These are phyloP conservation scores for Phytophthora constricta DNA, from an alignment of 352 stramenopile species.

Conservation along the genomic window DNA sequence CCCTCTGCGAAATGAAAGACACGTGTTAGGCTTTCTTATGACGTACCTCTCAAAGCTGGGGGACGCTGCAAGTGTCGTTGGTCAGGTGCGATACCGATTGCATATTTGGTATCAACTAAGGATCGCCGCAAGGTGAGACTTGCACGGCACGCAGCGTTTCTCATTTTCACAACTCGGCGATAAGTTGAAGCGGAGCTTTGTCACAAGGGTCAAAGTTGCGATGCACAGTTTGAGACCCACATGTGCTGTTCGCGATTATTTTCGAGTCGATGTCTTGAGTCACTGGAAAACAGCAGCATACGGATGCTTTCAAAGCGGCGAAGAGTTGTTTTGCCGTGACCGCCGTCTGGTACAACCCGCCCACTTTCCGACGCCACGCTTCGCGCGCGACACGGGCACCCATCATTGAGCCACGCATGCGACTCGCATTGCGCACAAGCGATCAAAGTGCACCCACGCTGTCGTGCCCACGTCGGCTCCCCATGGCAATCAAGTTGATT, in stretches of 20 bases:
- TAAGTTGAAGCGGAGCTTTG: not conserved
- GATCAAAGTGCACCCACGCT: not conserved
- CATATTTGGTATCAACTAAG: too few species aligned
- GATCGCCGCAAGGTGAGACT: too few species aligned
- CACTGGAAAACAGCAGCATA: too few species aligned
- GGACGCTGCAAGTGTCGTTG: not conserved
- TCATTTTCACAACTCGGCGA: not conserved
- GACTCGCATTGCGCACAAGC: not conserved
- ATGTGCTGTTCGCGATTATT: not conserved
- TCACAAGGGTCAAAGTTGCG: not conserved
- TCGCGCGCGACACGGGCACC: too few species aligned
- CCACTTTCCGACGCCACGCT: too few species aligned
- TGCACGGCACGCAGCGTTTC: too few species aligned
- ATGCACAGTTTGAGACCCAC: not conserved
- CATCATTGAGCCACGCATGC: too few species aligned
- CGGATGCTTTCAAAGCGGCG: too few species aligned
- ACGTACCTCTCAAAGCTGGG: not conserved
- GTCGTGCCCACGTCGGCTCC: slow-evolving; percentile 26
- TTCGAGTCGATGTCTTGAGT: slow-evolving; percentile 1
- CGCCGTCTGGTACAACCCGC: too few species aligned
- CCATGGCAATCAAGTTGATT: slow-evolving; percentile 36
- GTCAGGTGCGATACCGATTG: too few species aligned
- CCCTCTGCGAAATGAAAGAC: not conserved
- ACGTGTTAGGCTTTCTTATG: slow-evolving; percentile 3
- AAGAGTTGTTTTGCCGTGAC: too few species aligned